Percentiles rank a stretch among this genome's conserved stretches.
Evolutionary conservation across 2,329 filamentous ascomycete genomes (phyloP).

Genomic region (Ascochyta pisi): DNA sequence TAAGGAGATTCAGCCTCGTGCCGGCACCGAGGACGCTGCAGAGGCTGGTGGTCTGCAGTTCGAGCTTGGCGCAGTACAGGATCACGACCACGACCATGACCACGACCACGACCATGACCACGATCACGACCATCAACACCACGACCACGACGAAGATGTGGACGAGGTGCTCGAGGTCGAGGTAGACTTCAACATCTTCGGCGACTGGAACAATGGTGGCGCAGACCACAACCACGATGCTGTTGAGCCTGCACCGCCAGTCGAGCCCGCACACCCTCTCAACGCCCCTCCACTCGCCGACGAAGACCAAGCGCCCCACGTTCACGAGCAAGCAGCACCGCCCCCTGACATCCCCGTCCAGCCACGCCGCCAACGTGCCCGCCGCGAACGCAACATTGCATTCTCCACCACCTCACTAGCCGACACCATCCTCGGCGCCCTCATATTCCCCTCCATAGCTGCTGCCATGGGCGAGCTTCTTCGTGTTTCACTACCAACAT

Average conservation of each 20-base stretch:
- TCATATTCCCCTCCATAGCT: conserved; percentile 84
- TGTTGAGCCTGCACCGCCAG: conserved; percentile 26
- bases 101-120: conserved; percentile 24
- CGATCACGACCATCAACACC: conserved; percentile 23
- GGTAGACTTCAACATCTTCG: conserved; percentile 51
- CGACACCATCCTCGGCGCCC: conserved; percentile 68
- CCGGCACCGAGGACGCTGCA: conserved; percentile 41
- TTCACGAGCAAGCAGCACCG: conserved; percentile 29
- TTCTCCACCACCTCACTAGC: conserved; percentile 63
- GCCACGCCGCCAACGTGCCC: conserved; percentile 34
- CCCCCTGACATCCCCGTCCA: conserved; percentile 39
- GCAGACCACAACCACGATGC: conserved; percentile 43
- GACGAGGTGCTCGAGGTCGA: conserved; percentile 58
- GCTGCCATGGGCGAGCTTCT: conserved; percentile 79
- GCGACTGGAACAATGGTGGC: conserved; percentile 54
- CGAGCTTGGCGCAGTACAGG: conserved; percentile 15
- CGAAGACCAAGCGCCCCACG: conserved; percentile 20
- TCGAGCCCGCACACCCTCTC: conserved; percentile 35
- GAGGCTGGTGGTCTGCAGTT: conserved; percentile 24
- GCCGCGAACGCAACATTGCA: conserved; percentile 57
- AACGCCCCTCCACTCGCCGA: conserved; percentile 44
- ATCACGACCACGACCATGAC: conserved; percentile 13
- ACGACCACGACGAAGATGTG: conserved; percentile 45
- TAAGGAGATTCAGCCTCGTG: conserved; percentile 66
- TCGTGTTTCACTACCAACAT: conserved; percentile 69